phyloP scores from a whole-genome alignment of 441 rosid genomes.

The Flueggea neowawraea region DNA sequence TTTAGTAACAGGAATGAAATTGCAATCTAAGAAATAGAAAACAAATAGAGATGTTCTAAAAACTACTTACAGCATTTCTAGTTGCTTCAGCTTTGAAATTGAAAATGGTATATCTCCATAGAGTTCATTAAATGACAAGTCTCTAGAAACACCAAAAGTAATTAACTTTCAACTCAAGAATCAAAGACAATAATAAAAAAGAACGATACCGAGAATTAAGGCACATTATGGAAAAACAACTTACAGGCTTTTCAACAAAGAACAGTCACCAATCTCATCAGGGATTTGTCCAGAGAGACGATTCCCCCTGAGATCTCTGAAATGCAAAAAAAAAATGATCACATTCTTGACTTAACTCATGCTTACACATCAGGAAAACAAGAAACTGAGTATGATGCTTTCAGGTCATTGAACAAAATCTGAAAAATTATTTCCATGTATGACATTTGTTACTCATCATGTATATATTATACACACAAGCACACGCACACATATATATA shows the following conservation, averaged over 20 bases:
- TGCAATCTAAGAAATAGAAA: neutral
- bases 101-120: conserved; percentile 94
- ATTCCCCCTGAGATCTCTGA: conserved; percentile 76
- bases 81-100: conserved; percentile 77
- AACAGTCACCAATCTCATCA: conserved; percentile 93
- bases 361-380: too few relatives aligned
- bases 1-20: neutral
- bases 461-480: too few relatives aligned
- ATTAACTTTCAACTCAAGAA: neutral
- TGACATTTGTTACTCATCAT: too few relatives aligned
- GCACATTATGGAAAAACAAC: conserved; percentile 14
- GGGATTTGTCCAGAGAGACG: conserved; percentile 88
- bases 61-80: conserved; percentile 68
- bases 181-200: neutral
- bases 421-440: too few relatives aligned
- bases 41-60: neutral
- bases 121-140: conserved; percentile 75
- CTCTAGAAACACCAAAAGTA: conserved; percentile 40
- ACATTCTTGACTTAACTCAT: too few relatives aligned
- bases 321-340: conserved; percentile 2
- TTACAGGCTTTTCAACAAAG: conserved; percentile 71
- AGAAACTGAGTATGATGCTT: too few relatives aligned
- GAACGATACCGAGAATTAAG: neutral
- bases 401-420: too few relatives aligned
- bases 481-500: too few relatives aligned